Evolutionary conservation across 208 protist species (phyloP).

Genomic region (Acanthamoeba lenticulata): DNA sequence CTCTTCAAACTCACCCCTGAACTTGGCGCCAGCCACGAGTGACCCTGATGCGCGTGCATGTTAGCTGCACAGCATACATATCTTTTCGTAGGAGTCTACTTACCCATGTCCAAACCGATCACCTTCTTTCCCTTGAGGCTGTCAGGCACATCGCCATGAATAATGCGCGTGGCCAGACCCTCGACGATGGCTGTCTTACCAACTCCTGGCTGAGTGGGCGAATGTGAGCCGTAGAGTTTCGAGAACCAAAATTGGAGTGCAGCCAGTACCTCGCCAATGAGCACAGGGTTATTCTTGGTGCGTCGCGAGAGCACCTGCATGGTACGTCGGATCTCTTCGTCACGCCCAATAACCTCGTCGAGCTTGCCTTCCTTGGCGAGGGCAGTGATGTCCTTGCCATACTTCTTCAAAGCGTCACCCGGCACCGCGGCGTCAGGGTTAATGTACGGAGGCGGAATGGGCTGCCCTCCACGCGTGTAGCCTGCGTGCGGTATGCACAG

Average conservation of each 20-base stretch:
- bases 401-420: constrained; percentile 94
- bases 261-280: constrained; percentile 94
- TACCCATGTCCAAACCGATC: constrained; percentile 97
- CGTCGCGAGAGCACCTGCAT: constrained; percentile 96
- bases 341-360: constrained; percentile 97
- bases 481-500: not conserved
- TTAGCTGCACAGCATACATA: not conserved
- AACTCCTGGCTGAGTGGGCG: constrained; percentile 76
- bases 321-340: constrained; percentile 98
- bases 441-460: not conserved
- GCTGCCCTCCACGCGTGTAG: not conserved
- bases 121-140: constrained; percentile 85
- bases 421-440: constrained; percentile 34
- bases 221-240: not conserved
- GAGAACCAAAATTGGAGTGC: not conserved
- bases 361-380: constrained; percentile 94
- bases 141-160: constrained; percentile 92
- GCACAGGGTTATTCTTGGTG: constrained; percentile 99
- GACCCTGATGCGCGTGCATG: constrained; percentile 96
- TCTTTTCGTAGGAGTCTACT: not conserved
- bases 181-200: constrained; percentile 91
- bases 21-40: constrained; percentile 99
- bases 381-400: constrained; percentile 95
- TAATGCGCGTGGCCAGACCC: constrained; percentile 93
- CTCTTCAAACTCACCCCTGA: constrained; percentile 99